Evolutionary conservation across 2,329 filamentous ascomycete genomes (phyloP), one percentile per base, ranked within the genome.

Genomic region (Exophiala viscosa): DNA sequence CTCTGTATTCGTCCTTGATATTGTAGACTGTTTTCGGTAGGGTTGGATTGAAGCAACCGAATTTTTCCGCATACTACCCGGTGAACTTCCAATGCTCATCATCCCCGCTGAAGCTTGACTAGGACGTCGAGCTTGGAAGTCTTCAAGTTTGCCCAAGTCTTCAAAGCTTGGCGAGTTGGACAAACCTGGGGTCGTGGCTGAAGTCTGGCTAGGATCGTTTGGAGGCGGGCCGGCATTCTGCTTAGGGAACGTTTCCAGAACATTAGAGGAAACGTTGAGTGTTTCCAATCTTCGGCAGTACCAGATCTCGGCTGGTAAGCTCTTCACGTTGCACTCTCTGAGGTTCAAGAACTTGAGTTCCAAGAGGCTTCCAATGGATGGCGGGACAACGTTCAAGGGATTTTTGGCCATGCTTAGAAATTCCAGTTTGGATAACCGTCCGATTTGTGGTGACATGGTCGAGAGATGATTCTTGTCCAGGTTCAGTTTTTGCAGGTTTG

Each of bases 381-480:
- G 71, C 3, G 93, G 93, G 28, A 99, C 75, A 60, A 88, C 85
- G 55, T 86, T 88, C 3, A 99, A 79, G 0, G 87, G 86, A 67
- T 99, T 99, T 69, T 92, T 88, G 35, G 91, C 90, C 59, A 97
- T 90, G 70, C 90, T 97, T 66, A 99, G 86, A 69, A 95, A 86
- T 66, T 97, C 91, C 28, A 99, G 76, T 61, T 84, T 88, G 58
- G 82, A 83, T 40, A 99, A 74, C 58, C 86, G 88, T 13, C 92
- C 91, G 54, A 99, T 88, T 56, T 95, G 86, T 49, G 83, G 80
- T 0, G 92, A 93, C 18, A 99, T 75, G 1, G 89, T 92, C 0
- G 93, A 90, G 63, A 99, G 95, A 67, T 96, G 95, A 65, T 99
- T 99, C 67, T 89, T 91, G 71, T 96, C 92, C 48, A 99, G 77